Percentiles rank a stretch among this genome's conserved stretches.
Conservation (phyloP, 1,284 basidiomycete genomes). For the Phylloporus gajari region DNA sequence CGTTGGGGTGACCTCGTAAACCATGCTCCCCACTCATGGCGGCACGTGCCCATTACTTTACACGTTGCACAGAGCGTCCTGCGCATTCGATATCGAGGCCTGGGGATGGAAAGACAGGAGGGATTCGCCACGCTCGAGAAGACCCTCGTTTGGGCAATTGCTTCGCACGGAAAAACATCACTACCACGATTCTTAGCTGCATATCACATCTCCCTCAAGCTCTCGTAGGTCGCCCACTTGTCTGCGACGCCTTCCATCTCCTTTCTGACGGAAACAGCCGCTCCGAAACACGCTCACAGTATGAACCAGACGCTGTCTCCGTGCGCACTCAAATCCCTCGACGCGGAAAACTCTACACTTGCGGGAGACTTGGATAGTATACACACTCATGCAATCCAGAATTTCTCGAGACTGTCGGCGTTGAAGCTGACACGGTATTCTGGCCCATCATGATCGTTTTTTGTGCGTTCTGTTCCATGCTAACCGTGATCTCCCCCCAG, state of each 20-base stretch:
- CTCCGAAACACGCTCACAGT: constrained; percentile 16
- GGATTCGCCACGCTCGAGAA: too few relatives aligned
- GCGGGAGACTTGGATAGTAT: constrained; percentile 32
- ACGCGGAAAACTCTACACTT: constrained; percentile 41
- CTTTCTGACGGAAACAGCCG: constrained; percentile 32
- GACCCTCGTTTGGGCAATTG: too few relatives aligned
- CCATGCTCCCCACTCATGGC: constrained; percentile 41
- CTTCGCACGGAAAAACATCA: too few relatives aligned
- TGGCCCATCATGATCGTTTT: too few relatives aligned
- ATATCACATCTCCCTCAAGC: too few relatives aligned
- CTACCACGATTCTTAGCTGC: too few relatives aligned
- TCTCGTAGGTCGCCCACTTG: too few relatives aligned
- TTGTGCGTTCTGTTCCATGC: too few relatives aligned
- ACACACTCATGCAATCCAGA: constrained; percentile 25
- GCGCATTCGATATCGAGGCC: constrained; percentile 42
- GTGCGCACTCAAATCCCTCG: too few relatives aligned
- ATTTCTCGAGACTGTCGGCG: constrained; percentile 36
- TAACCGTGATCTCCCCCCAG: too few relatives aligned
- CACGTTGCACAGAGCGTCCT: constrained; percentile 31
- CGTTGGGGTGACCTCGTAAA: constrained; percentile 42
- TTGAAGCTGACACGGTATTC: constrained; percentile 31
- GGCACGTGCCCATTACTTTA: constrained; percentile 34
- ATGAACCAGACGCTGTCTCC: constrained; percentile 22
- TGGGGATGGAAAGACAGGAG: too few relatives aligned
- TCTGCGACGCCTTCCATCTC: too few relatives aligned